Evolutionary conservation across 768 basidiomycete species (phyloP).

Genomic region (Leccinum pellstonianum): DNA sequence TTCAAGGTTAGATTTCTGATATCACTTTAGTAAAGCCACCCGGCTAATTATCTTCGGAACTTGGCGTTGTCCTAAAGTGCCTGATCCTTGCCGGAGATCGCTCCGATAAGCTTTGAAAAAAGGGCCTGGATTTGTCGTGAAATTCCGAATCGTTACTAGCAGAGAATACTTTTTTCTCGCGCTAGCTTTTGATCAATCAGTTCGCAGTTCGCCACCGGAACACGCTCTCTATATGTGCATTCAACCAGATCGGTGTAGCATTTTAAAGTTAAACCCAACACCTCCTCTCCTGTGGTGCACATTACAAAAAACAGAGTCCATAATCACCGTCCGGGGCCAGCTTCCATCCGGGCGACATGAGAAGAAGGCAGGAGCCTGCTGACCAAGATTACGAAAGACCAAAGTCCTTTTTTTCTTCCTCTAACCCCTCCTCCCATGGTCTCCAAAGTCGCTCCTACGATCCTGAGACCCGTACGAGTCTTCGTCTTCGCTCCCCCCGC

Average conservation of each 20-base stretch:
- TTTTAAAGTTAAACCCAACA: conserved; percentile 14
- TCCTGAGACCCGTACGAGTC: conserved; percentile 36
- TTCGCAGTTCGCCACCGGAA: conserved; percentile 1
- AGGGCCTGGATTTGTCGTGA: neutral
- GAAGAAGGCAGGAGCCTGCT: conserved; percentile 20
- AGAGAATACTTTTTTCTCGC: neutral
- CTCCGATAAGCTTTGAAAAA: conserved; percentile 26
- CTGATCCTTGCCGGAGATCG: conserved; percentile 29
- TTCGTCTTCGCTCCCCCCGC: conserved; percentile 35
- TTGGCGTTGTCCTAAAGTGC: conserved; percentile 13
- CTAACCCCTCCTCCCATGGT: conserved; percentile 33
- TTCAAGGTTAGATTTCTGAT: conserved; percentile 31
- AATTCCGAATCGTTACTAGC: neutral
- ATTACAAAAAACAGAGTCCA: conserved; percentile 13
- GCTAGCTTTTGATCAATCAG: neutral
- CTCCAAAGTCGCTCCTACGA: conserved; percentile 34
- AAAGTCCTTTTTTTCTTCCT: conserved; percentile 2
- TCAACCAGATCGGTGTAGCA: conserved; percentile 13
- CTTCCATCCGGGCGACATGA: conserved; percentile 15
- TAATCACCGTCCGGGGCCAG: conserved; percentile 15
- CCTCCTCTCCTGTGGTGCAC: conserved; percentile 8
- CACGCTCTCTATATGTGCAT: conserved; percentile 4
- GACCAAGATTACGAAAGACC: conserved; percentile 23
- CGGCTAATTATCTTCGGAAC: conserved; percentile 18
- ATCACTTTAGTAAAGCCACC: conserved; percentile 11